phyloP scores from a whole-genome alignment of 768 basidiomycete genomes.

The Amanita pseudoporphyria region DNA sequence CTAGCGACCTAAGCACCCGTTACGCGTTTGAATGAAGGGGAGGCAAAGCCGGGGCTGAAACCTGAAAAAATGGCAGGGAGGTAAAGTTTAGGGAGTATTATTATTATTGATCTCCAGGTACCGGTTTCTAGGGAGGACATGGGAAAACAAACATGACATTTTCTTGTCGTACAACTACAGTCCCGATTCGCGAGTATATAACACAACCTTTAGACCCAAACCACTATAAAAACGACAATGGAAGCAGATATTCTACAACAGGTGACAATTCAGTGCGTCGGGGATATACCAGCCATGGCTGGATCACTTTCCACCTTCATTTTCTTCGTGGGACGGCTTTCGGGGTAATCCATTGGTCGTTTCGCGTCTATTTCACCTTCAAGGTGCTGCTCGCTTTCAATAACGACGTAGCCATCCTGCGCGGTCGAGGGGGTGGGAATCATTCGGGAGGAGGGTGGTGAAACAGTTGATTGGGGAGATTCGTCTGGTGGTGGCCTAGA shows the following conservation, averaged over 20 bases:
- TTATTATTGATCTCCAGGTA: neutral
- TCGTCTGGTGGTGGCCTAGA: conserved; percentile 32
- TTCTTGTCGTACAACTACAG: conserved; percentile 13
- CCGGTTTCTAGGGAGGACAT: neutral
- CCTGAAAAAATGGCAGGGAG: neutral
- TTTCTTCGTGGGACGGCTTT: conserved; percentile 55
- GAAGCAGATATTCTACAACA: conserved; percentile 26
- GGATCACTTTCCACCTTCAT: conserved; percentile 54
- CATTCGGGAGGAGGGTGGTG: conserved; percentile 49
- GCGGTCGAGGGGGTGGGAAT: conserved; percentile 38
- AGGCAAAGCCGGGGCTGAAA: neutral
- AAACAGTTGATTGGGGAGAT: conserved; percentile 34
- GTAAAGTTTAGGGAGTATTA: neutral
- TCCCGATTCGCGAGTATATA: conserved; percentile 12
- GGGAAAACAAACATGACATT: conserved; percentile 7
- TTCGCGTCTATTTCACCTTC: conserved; percentile 50
- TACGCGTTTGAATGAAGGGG: neutral
- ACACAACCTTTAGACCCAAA: conserved; percentile 13
- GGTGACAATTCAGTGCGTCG: conserved; percentile 22
- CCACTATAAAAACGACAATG: conserved; percentile 16
- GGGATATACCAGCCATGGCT: conserved; percentile 43
- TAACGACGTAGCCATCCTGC: conserved; percentile 25
- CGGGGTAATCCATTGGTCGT: conserved; percentile 46
- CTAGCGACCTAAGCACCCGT: neutral
- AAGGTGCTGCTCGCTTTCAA: conserved; percentile 31